Evolutionary conservation across 768 basidiomycete species (phyloP).

Genomic region (Tylopilus sp.): DNA sequence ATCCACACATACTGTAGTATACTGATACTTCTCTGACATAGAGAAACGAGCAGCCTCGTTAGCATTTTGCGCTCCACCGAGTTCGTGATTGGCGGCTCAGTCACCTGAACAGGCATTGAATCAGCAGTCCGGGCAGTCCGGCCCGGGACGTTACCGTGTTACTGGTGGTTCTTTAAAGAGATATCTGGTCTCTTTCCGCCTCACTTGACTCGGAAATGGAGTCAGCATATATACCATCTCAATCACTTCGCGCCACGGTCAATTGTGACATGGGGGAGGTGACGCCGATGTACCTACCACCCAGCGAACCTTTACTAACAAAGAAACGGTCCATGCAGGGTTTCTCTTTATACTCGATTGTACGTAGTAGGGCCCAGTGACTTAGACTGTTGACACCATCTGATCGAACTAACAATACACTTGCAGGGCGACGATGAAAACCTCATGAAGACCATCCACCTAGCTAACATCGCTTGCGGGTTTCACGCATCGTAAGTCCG

Average conservation of each 20-base stretch:
- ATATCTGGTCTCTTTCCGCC: too few species aligned
- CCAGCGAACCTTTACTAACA: constrained; percentile 2
- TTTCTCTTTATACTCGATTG: constrained; percentile 49
- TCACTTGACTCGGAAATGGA: too few species aligned
- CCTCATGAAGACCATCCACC: constrained; percentile 54
- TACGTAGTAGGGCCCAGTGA: constrained; percentile 20
- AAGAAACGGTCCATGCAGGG: constrained; percentile 35
- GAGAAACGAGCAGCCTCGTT: not conserved
- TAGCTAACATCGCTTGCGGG: constrained; percentile 65
- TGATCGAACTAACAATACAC: not conserved
- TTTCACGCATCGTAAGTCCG: constrained; percentile 58
- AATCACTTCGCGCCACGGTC: constrained; percentile 37
- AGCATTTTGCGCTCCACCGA: not conserved
- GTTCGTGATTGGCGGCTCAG: not conserved
- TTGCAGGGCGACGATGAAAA: constrained; percentile 50
- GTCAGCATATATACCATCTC: too few species aligned
- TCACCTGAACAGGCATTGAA: too few species aligned
- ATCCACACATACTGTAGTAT: not conserved
- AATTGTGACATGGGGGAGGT: constrained; percentile 62
- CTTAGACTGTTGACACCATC: not conserved
- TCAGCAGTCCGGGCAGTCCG: too few species aligned
- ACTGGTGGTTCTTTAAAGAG: too few species aligned
- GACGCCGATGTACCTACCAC: not conserved
- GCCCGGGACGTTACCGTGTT: too few species aligned
- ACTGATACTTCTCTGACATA: not conserved